A percentile compares a stretch with the other conserved stretches of the same genome.
These are phyloP conservation scores for Naganishia kalamii DNA, from an alignment of 768 basidiomycete species.

Conservation along the genomic window DNA sequence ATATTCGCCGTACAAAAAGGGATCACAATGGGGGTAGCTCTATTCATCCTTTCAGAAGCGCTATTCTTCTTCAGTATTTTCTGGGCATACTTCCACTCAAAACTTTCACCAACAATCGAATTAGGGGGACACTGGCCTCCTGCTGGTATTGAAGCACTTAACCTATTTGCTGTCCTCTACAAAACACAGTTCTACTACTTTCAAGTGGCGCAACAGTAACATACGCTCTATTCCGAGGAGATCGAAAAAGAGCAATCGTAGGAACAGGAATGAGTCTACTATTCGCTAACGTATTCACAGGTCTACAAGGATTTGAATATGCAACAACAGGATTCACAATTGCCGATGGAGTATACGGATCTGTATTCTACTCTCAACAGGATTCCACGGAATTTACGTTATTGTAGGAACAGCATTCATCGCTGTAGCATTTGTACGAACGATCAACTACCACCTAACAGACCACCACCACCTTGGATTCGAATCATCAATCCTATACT, in stretches of 20 bases:
- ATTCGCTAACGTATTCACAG: conserved; percentile 26
- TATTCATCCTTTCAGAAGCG: conserved; percentile 31
- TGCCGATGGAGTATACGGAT: conserved; percentile 26
- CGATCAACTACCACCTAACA: conserved; percentile 29
- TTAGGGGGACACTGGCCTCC: conserved; percentile 31
- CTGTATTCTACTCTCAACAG: conserved; percentile 28
- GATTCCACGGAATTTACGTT: conserved; percentile 31
- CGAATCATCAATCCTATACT: conserved; percentile 27
- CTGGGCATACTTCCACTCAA: conserved; percentile 33
- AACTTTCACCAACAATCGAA: conserved; percentile 29
- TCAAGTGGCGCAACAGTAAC: conserved; percentile 29
- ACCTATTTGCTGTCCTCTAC: conserved; percentile 33
- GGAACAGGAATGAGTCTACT: conserved; percentile 25
- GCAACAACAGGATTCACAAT: conserved; percentile 26
- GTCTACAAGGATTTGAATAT: conserved; percentile 29
- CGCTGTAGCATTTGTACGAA: conserved; percentile 27
- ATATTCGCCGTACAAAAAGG: conserved; percentile 35
- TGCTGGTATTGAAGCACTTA: conserved; percentile 30
- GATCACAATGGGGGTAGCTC: conserved; percentile 29
- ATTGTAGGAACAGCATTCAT: conserved; percentile 30
- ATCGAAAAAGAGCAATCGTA: conserved; percentile 24
- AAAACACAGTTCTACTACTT: conserved; percentile 33
- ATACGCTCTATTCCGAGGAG: conserved; percentile 26
- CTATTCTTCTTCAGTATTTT: conserved; percentile 31
- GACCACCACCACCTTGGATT: conserved; percentile 29